phyloP scores from a whole-genome alignment of 805 yeast species.

The Teunomyces tritomae region DNA sequence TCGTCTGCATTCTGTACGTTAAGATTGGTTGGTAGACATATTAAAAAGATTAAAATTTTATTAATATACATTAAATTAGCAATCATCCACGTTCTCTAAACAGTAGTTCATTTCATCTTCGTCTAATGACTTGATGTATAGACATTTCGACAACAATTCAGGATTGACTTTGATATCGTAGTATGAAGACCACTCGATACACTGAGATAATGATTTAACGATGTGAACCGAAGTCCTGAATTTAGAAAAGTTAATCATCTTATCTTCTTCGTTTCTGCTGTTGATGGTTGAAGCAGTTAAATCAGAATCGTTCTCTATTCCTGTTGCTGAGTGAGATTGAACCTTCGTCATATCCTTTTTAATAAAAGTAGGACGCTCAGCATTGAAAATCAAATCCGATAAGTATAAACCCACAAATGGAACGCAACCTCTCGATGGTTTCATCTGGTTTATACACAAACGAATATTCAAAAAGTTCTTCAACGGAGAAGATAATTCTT shows the following conservation, averaged over 20 bases:
- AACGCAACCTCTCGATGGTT: slow-evolving; percentile 71
- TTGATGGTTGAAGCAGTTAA: slow-evolving; percentile 10
- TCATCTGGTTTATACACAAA: slow-evolving; percentile 55
- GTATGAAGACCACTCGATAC: slow-evolving; percentile 80
- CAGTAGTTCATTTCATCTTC: slow-evolving; percentile 65
- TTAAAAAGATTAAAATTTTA: neutral
- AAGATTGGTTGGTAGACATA: no score
- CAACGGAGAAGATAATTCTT: slow-evolving; percentile 69
- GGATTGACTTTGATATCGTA: slow-evolving; percentile 56
- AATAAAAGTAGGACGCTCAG: slow-evolving; percentile 55
- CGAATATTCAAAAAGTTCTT: slow-evolving; percentile 71
- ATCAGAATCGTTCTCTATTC: slow-evolving; percentile 6
- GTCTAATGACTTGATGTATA: slow-evolving; percentile 70
- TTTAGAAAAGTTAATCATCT: slow-evolving; percentile 71
- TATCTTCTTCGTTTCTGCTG: slow-evolving; percentile 21
- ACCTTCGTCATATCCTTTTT: slow-evolving; percentile 11
- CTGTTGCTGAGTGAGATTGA: neutral
- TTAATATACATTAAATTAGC: slow-evolving; percentile 1
- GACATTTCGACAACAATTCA: slow-evolving; percentile 76
- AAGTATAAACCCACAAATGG: slow-evolving; percentile 88
- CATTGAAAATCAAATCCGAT: slow-evolving; percentile 76
- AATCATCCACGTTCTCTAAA: slow-evolving; percentile 11
- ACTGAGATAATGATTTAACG: slow-evolving; percentile 71
- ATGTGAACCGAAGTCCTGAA: slow-evolving; percentile 73
- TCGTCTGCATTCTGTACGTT: no score